These are phyloP conservation scores for Cerioporus squamosus DNA, from an alignment of 1,284 basidiomycete species.

Conservation along the genomic window DNA sequence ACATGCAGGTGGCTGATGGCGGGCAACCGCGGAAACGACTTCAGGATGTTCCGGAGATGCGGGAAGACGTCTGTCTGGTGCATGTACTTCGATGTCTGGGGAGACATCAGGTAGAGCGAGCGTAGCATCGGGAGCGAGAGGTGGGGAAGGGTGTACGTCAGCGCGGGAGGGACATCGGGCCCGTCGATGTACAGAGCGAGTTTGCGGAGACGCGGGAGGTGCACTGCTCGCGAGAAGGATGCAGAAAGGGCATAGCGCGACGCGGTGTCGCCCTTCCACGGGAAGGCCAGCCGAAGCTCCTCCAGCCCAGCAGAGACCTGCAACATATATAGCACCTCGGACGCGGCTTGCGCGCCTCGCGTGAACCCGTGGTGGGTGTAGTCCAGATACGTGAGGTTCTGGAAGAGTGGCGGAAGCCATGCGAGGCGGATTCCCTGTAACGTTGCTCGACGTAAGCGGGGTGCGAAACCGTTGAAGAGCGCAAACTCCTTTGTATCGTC, in stretches of 20 bases:
- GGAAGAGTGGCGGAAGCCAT: slow-evolving; percentile 64
- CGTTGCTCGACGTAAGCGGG: slow-evolving; percentile 53
- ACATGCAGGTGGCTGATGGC: slow-evolving; percentile 29
- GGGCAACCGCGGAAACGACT: slow-evolving; percentile 32
- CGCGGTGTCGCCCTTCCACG: slow-evolving; percentile 24
- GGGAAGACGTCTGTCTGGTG: slow-evolving; percentile 21
- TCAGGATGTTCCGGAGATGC: slow-evolving; percentile 31
- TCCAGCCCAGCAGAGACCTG: slow-evolving; percentile 29
- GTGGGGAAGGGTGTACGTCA: slow-evolving; percentile 30
- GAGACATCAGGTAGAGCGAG: slow-evolving; percentile 26
- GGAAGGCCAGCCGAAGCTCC: slow-evolving; percentile 31
- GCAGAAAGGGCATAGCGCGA: slow-evolving; percentile 23
- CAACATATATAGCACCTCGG: slow-evolving; percentile 39
- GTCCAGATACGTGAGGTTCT: slow-evolving; percentile 62
- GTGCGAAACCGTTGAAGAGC: slow-evolving; percentile 66
- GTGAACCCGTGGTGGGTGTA: slow-evolving; percentile 47
- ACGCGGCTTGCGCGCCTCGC: slow-evolving; percentile 34
- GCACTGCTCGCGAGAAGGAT: slow-evolving; percentile 22
- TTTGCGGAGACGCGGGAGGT: slow-evolving; percentile 26
- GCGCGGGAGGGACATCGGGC: slow-evolving; percentile 33
- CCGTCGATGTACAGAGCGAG: slow-evolving; percentile 29
- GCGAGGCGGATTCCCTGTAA: slow-evolving; percentile 65
- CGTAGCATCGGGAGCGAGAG: slow-evolving; percentile 29
- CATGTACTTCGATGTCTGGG: slow-evolving; percentile 6
- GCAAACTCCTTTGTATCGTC: slow-evolving; percentile 69